Percentiles rank a stretch among this genome's conserved stretches.
Evolutionary conservation across 2,329 filamentous ascomycete genomes (phyloP).

Genomic region (Epichloe baconii): DNA sequence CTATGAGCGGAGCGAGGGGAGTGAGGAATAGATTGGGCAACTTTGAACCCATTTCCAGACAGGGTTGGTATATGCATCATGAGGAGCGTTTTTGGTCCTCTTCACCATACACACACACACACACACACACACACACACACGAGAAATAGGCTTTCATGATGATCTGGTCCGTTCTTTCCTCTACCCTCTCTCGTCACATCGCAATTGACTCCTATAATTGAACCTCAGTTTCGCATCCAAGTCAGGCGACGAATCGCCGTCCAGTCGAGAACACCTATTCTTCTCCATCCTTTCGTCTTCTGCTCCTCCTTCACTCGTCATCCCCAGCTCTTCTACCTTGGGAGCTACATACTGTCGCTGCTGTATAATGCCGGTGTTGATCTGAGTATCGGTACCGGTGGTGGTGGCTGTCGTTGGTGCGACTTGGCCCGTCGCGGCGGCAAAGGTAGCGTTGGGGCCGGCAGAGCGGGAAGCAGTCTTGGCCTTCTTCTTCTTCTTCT

Average conservation of each 20-base stretch:
- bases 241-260: not conserved
- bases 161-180: not conserved
- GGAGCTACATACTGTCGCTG: conserved; percentile 36
- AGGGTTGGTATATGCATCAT: too few species aligned
- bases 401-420: conserved; percentile 41
- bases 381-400: conserved; percentile 41
- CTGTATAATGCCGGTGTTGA: conserved; percentile 30
- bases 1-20: conserved; percentile 31
- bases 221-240: too few species aligned
- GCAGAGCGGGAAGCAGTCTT: conserved; percentile 24
- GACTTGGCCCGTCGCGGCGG: conserved; percentile 38
- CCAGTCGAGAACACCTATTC: not conserved
- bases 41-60: too few species aligned
- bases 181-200: not conserved
- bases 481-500: conserved; percentile 43
- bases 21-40: conserved; percentile 8
- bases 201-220: not conserved
- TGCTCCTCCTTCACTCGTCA: conserved; percentile 26
- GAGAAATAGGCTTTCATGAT: not conserved
- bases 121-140: too few species aligned
- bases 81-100: not conserved
- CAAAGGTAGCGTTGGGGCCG: conserved; percentile 30
- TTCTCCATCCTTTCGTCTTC: not conserved
- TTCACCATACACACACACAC: not conserved
- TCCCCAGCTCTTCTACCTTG: conserved; percentile 39